Base-by-base conservation (phyloP, 2,329 filamentous ascomycete genomes). In the Zalaria sp. region DNA sequence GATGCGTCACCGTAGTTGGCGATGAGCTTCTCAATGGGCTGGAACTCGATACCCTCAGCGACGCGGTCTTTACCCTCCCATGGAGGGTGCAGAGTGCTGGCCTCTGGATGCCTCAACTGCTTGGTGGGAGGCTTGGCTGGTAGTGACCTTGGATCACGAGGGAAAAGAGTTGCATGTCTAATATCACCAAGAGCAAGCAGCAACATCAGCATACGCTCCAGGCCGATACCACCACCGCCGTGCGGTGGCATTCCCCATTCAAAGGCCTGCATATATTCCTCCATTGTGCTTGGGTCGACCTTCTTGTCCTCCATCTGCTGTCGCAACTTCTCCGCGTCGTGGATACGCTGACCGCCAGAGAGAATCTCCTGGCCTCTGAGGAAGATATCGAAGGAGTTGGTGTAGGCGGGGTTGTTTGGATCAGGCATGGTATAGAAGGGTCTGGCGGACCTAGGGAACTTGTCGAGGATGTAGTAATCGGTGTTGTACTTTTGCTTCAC, bases 351-450 rank as follows among this genome's bases (percentile, higher is more conserved):
- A 5, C 88, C 88, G 51, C 88, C 88, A 1, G 85, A 89, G 37
- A 89, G 79, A 43, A 95, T 91, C 59, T 95, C 88, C 56, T 95
- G 88, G 0, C 88, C 88, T 27, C 88, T 81, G 35, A 94, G 73
- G 64, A 95, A 95, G 44, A 95, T 93, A 58, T 95, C 88, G 53
- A 94, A 95, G 0, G 88, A 93, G 58, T 93, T 93, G 39, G 88
- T 95, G 58, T 79, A 77, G 29, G 73, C 69, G 8, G 75, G 68
- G 53, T 93, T 76, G 10, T 79, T 68, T 2, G 80, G 73, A 47
- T 93, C 84, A 27, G 81, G 81, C 74, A 93, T 88, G 1, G 88
- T 85, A 57, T 95, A 94, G 63, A 95, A 94, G 0, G 88, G 88
- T 35, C 88, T 77, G 2, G 84, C 88, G 5, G 77, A 80, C 25